Percentiles rank a stretch among this genome's conserved stretches.
phyloP scores from a whole-genome alignment of 2,329 filamentous ascomycete species.

The Epichloe sibirici region DNA sequence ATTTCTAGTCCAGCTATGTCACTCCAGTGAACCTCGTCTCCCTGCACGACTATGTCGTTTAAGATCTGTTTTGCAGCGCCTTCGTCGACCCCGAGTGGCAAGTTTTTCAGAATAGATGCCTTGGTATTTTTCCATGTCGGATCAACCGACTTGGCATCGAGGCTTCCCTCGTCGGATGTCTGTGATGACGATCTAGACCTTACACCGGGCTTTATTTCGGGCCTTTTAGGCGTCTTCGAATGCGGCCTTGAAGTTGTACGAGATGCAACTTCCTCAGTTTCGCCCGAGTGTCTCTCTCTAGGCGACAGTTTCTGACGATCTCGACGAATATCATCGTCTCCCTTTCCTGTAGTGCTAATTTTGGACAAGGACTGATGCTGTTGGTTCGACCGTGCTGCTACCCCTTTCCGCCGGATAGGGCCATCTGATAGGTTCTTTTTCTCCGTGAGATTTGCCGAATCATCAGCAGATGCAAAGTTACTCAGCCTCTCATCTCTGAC shows the following conservation, averaged over 20 bases:
- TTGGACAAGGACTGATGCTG: constrained; percentile 1
- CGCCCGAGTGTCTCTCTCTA: constrained; percentile 6
- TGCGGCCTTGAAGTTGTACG: constrained; percentile 13
- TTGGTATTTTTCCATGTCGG: constrained; percentile 50
- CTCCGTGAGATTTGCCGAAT: constrained; percentile 12
- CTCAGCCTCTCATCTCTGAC: background rate
- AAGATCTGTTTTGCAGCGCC: constrained; percentile 80
- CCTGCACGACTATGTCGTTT: constrained; percentile 89
- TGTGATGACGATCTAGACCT: constrained; percentile 34
- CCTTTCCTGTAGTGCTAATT: background rate
- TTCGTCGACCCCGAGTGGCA: constrained; percentile 74
- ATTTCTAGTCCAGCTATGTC: constrained; percentile 85
- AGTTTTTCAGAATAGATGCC: constrained; percentile 55
- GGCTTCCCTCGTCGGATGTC: constrained; percentile 30
- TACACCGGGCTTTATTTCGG: constrained; percentile 27
- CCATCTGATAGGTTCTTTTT: constrained; percentile 9
- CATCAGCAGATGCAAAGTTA: constrained; percentile 10
- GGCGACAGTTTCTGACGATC: constrained; percentile 11
- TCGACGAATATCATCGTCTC: constrained; percentile 9
- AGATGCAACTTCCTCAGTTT: constrained; percentile 14
- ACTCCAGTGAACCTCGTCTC: constrained; percentile 88
- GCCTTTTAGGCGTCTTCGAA: constrained; percentile 20
- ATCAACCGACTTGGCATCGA: constrained; percentile 26
- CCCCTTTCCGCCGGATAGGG: constrained; percentile 8
- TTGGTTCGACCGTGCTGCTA: constrained; percentile 7